phyloP scores from a whole-genome alignment of 2,329 filamentous ascomycete species.

The Apiospora pterosperma region DNA sequence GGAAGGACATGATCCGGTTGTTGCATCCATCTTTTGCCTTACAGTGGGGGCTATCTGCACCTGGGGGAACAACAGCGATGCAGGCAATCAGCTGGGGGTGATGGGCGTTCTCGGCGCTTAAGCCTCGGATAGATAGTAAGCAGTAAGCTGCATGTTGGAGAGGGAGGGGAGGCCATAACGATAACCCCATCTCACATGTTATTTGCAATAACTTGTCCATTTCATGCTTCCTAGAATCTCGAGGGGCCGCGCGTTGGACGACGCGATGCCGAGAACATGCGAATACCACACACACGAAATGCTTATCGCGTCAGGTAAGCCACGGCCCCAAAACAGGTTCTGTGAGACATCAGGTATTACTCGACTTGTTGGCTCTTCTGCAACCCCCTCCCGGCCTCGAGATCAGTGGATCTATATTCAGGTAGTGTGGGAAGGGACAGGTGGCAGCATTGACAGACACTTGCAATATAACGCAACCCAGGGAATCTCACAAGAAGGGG shows the following conservation, averaged over 20 bases:
- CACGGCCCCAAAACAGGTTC: neutral
- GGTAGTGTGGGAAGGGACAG: neutral
- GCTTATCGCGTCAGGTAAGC: neutral
- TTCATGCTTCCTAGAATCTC: neutral
- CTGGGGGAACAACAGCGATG: neutral
- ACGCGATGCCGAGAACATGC: neutral
- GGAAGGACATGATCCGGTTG: neutral
- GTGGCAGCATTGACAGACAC: neutral
- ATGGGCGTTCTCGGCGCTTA: neutral
- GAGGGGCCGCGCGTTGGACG: neutral
- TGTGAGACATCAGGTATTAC: neutral
- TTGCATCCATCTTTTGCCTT: neutral
- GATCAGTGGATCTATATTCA: neutral
- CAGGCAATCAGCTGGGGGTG: neutral
- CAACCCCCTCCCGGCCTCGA: neutral
- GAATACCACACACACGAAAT: neutral
- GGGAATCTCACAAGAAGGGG: neutral
- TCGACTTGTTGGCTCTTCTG: neutral
- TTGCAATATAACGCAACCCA: neutral
- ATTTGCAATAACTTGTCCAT: neutral
- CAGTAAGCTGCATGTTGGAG: neutral
- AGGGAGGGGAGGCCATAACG: neutral
- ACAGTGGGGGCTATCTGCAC: neutral
- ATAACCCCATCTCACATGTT: constrained; percentile 1
- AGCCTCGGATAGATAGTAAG: neutral